Base-by-base conservation (phyloP, 208 protist species). In the Novymonas esmeraldas region DNA sequence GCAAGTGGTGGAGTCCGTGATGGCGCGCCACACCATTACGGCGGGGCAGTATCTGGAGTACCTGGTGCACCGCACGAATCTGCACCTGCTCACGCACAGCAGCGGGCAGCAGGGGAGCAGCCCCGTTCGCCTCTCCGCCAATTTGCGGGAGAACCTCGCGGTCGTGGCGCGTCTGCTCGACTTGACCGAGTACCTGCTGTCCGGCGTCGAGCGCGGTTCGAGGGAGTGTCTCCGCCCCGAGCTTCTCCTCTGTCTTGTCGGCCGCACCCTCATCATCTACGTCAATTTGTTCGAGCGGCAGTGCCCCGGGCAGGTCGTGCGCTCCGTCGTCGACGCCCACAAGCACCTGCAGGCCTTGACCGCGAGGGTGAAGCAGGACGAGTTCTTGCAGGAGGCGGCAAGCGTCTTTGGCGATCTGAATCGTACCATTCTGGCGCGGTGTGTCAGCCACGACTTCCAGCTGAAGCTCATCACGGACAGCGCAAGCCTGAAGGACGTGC, bases 401-500 rank as follows among this genome's bases (percentile, higher is more conserved):
- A 59, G 39, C 10, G 78, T 94, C 14, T 89, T 94, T 68, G 54
- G 50, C 36, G 42, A 78, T n/a, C 75, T 96, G 10, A 87, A 95
- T 59, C 70, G 67, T 42, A 70, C 81, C 0, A 80, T 94, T 54
- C 81, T 96, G n/a, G 73, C 84, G 11, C 44, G 86, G 44, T 94
- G 89, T 29, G 85, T 93, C 24, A 91, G 81, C 68, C 82, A 94
- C 64, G 85, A 90, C 33, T 95, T 94, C 59, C 86, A 93, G 69
- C 73, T 96, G 10, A 64, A 85, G 69, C 80, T 90, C 5, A 92
- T 96, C 59, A 82, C 79, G 24, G 81, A 92, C 22, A 76, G 80
- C 22, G 72, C 73, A 24, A 82, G 68, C 55, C 71, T 93, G n/a
- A 82, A 77, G 28, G 84, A 90, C 50, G 78, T 93, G 4, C 71